Percentiles rank a stretch among this genome's conserved stretches.
These are phyloP conservation scores for Bretschneidera sinensis DNA, from an alignment of 345 rosid genomes.

Conservation along the genomic window DNA sequence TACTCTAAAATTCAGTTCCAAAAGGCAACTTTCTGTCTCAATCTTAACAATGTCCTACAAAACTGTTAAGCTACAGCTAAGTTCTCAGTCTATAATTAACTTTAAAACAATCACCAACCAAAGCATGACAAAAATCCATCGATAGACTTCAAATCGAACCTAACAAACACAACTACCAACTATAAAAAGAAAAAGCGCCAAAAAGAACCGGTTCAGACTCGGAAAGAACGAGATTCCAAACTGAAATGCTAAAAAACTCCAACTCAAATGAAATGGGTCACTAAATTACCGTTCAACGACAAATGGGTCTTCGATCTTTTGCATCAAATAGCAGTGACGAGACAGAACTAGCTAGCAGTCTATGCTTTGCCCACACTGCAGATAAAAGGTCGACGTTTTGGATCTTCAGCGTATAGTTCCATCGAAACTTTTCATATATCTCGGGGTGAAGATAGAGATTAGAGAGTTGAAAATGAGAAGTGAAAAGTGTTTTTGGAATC, in stretches of 20 bases:
- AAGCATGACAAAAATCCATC: neutral
- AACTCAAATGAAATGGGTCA: constrained; percentile 10
- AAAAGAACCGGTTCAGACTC: neutral
- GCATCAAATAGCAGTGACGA: neutral
- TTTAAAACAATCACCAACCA: neutral
- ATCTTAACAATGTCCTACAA: neutral
- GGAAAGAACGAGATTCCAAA: neutral
- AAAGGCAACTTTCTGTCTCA: too few relatives aligned
- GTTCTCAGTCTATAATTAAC: neutral
- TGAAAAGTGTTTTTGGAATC: too few relatives aligned
- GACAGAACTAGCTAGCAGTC: neutral
- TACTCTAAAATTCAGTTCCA: too few relatives aligned
- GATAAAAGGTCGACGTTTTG: neutral
- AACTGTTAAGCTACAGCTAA: neutral
- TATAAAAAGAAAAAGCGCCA: too few relatives aligned
- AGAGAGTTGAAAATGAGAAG: too few relatives aligned
- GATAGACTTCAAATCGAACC: neutral
- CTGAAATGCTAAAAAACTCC: constrained; percentile 3
- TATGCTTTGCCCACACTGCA: neutral
- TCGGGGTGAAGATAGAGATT: too few relatives aligned
- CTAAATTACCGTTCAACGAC: constrained; percentile 12
- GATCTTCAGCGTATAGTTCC: neutral
- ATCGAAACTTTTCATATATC: too few relatives aligned
- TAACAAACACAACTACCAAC: neutral
- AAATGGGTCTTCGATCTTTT: constrained; percentile 24